Base-by-base conservation (phyloP, 108 stramenopile genomes). In the Cyclotella choctawhatcheeana region DNA sequence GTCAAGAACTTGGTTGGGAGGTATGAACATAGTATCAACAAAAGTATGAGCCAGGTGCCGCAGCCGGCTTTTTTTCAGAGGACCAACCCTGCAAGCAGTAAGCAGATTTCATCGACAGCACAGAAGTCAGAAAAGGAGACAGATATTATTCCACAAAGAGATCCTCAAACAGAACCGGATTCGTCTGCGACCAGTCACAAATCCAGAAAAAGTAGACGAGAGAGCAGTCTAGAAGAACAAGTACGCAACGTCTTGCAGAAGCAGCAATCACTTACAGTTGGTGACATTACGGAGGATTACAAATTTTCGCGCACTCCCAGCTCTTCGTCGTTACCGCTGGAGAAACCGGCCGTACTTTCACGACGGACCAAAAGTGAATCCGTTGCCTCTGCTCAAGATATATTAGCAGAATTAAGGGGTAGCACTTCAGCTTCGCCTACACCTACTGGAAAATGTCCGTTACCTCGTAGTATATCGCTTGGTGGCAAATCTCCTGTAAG, bases 311-410 rank as follows among this genome's bases (percentile, higher is more conserved):
- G 0, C 16, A 29, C 0, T 18, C 30, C 30, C 34, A 22, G 20
- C 24, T 33, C 47, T 6, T 0, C 31, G 2, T 59, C 56, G 20
- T 27, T 21, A 27, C 45, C 44, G 8, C 22, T 20, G 4, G 1
- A 35, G 29, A 63, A 54, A 29, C 43, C 33, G n/a, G 48, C 17
- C 33, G 8, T 22, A 8, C 31, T 50, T 44, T 31, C 61, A 29
- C 33, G 62, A 25, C 24, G 54, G n/a, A 35, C 54, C 7, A 61
- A 67, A 40, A 43, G 32, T 16, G 65, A 40, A 30, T 75, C 74
- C 5, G 66, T 50, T 21, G 51, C 74, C 2, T 67, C 74, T 1
- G 74, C 74, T 32, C 64, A 75, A 40, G 74, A 75, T 37, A 75
- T 75, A 34, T 48, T 75, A 32, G 27, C 44, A 13, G 74, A 75